These are phyloP conservation scores for Sphaerobolus stellatus DNA, from an alignment of 1,284 basidiomycete species.

Conservation along the genomic window DNA sequence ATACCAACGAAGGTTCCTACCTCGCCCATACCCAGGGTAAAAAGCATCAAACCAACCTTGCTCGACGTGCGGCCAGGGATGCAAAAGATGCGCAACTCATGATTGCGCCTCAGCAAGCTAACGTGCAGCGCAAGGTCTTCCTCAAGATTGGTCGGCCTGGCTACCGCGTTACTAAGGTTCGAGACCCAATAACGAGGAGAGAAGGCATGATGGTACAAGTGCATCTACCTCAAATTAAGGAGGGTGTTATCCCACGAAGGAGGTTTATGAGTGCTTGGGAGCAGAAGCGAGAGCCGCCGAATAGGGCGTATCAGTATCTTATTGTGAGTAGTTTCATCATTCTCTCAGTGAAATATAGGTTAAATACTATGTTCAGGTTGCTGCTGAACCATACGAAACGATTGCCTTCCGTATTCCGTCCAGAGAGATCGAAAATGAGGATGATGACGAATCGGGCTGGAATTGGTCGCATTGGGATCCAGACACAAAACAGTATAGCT, in stretches of 20 bases:
- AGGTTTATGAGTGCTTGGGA: conserved; percentile 99
- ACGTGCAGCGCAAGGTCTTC: conserved; percentile 88
- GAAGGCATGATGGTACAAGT: conserved; percentile 97
- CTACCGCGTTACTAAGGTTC: conserved; percentile 87
- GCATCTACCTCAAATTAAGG: conserved; percentile 92
- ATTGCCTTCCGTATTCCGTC: conserved; percentile 98
- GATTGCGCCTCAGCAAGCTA: conserved; percentile 71
- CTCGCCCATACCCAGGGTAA: conserved; percentile 99
- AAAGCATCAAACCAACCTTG: conserved; percentile 99
- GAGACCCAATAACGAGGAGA: conserved; percentile 74
- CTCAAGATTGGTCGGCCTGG: conserved; percentile 97
- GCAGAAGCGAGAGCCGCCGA: conserved; percentile 92
- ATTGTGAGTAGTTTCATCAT: conserved; percentile 62
- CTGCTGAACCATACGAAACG: conserved; percentile 98
- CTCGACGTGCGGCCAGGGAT: conserved; percentile 92
- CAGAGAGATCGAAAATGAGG: conserved; percentile 94
- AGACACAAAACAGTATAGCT: conserved; percentile 94
- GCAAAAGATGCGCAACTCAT: conserved; percentile 89
- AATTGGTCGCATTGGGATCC: conserved; percentile 98
- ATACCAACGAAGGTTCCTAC: conserved; percentile 99
- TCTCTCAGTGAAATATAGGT: too few relatives aligned
- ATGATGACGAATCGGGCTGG: conserved; percentile 86
- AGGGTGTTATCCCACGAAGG: conserved; percentile 80
- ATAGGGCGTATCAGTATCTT: conserved; percentile 95
- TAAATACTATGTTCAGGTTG: conserved; percentile 59